Percentiles rank a stretch among this genome's conserved stretches.
Evolutionary conservation across 257 asterid species (phyloP).

Genomic region (Gynochthodes officinalis): DNA sequence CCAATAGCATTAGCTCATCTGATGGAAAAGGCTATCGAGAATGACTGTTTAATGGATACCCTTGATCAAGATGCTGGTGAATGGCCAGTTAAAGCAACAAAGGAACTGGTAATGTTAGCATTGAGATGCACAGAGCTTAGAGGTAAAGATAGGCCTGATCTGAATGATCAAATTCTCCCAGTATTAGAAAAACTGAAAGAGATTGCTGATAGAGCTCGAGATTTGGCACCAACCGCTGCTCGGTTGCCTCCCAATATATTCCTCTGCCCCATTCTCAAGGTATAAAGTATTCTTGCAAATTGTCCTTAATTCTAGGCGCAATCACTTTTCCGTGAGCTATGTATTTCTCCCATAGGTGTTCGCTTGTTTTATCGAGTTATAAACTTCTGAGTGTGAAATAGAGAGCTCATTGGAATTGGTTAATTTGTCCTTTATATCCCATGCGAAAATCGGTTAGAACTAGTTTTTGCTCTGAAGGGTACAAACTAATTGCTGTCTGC

Average conservation of each 20-base stretch:
- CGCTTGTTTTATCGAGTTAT: no score
- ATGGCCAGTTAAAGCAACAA: constrained; percentile 77
- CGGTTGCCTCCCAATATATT: constrained; percentile 58
- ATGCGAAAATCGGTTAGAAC: neutral
- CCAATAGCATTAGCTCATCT: constrained; percentile 57
- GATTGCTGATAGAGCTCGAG: constrained; percentile 40
- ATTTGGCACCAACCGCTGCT: constrained; percentile 22
- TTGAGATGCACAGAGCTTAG: constrained; percentile 70
- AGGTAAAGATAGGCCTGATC: constrained; percentile 62
- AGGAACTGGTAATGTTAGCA: constrained; percentile 49
- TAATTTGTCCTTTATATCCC: neutral
- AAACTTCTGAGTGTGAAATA: no score
- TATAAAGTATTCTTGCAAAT: constrained; percentile 12
- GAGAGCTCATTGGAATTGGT: neutral
- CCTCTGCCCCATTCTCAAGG: constrained; percentile 77
- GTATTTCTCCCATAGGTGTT: no score
- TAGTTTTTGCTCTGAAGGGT: neutral
- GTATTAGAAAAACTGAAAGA: constrained; percentile 57
- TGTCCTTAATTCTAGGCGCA: neutral
- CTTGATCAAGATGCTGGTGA: constrained; percentile 57
- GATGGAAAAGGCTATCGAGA: constrained; percentile 58
- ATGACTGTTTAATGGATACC: constrained; percentile 32
- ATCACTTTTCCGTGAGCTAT: no score
- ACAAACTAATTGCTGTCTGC: neutral
- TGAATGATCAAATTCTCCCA: constrained; percentile 56